A percentile compares a stretch with the other conserved stretches of the same genome.
These are phyloP conservation scores for Pythium sukuiense DNA, from an alignment of 352 stramenopile genomes.

Conservation along the genomic window DNA sequence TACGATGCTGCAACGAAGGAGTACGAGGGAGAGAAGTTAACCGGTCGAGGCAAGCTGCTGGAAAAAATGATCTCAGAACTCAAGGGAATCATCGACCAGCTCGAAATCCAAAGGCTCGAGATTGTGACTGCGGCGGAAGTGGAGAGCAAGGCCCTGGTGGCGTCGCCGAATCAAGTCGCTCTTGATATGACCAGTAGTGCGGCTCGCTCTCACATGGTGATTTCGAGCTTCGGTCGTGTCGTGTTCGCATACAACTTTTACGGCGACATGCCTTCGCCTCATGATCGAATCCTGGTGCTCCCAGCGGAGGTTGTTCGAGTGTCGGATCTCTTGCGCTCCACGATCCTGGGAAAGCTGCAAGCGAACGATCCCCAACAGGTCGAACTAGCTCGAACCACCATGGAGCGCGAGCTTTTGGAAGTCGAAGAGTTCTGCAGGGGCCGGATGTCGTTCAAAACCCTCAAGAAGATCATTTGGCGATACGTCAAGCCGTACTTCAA, in stretches of 20 bases:
- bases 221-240: conserved; percentile 21
- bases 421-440: conserved; percentile 37
- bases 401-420: conserved; percentile 42
- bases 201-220: background rate
- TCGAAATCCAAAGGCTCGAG: conserved; percentile 16
- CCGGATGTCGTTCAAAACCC: conserved; percentile 22
- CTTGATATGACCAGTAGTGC: background rate
- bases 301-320: conserved; percentile 48
- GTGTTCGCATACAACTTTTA: conserved; percentile 42
- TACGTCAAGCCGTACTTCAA: conserved; percentile 28
- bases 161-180: conserved; percentile 1
- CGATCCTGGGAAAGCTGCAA: conserved; percentile 51
- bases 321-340: conserved; percentile 44
- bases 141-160: background rate
- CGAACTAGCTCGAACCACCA: conserved; percentile 21
- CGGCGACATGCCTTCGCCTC: conserved; percentile 22
- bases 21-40: conserved; percentile 6
- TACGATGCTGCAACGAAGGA: conserved; percentile 10
- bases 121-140: background rate
- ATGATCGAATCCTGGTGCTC: conserved; percentile 45
- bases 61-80: conserved; percentile 27
- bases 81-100: conserved; percentile 18
- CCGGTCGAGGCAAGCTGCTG: conserved; percentile 21
- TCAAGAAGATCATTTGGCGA: conserved; percentile 29
- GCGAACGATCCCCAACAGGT: conserved; percentile 42